These are phyloP conservation scores for Mucor mucedo DNA, from an alignment of 371 early-diverging fungal genomes.

Conservation along the genomic window DNA sequence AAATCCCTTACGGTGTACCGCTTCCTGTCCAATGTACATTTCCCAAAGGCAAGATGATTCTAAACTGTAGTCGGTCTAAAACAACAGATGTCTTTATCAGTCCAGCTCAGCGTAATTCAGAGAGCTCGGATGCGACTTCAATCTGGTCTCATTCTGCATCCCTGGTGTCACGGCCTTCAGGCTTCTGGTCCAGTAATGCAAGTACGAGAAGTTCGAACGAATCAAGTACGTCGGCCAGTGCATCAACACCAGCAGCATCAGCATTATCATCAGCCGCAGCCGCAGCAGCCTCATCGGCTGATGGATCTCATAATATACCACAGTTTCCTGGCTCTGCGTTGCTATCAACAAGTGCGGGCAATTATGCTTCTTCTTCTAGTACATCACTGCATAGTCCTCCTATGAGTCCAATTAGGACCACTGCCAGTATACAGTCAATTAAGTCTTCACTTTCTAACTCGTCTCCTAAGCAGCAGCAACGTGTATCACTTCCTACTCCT, in stretches of 20 bases:
- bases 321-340: slow-evolving; percentile 47
- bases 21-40: slow-evolving; percentile 59
- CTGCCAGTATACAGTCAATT: slow-evolving; percentile 22
- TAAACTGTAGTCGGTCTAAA: slow-evolving; percentile 54
- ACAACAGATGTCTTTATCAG: slow-evolving; percentile 38
- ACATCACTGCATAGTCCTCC: slow-evolving; percentile 35
- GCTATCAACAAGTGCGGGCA: slow-evolving; percentile 35
- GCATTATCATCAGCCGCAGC: too few species aligned
- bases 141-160: slow-evolving; percentile 40
- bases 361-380: slow-evolving; percentile 32
- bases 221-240: slow-evolving; percentile 28
- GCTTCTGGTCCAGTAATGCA: slow-evolving; percentile 40
- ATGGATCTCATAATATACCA: slow-evolving; percentile 25
- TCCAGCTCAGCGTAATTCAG: slow-evolving; percentile 36
- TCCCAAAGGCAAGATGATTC: slow-evolving; percentile 61
- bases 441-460: slow-evolving; percentile 18
- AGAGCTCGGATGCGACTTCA: slow-evolving; percentile 36
- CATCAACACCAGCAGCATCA: background rate
- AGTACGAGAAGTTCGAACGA: slow-evolving; percentile 44
- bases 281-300: slow-evolving; percentile 4
- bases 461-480: slow-evolving; percentile 23
- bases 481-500: slow-evolving; percentile 26
- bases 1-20: slow-evolving; percentile 59
- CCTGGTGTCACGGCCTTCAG: slow-evolving; percentile 32
- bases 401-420: slow-evolving; percentile 27